phyloP scores from a whole-genome alignment of 2,329 filamentous ascomycete species.

The Sordariomycetes sp. region DNA sequence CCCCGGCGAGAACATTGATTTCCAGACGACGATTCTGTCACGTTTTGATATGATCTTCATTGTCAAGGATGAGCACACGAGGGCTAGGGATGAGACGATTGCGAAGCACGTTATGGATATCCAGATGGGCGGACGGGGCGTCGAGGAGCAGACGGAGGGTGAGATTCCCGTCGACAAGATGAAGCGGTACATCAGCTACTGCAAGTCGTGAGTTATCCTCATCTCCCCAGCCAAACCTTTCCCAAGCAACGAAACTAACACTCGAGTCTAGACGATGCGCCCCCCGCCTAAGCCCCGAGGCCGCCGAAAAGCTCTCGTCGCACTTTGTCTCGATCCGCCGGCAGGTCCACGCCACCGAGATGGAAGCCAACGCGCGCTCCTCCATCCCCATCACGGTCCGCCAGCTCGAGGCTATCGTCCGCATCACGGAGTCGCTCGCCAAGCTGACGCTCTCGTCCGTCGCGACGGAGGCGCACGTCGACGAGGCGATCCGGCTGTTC shows the following conservation, averaged over 20 bases:
- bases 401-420: constrained; percentile 92
- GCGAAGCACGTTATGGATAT: constrained; percentile 96
- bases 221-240: not conserved
- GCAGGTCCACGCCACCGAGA: constrained; percentile 83
- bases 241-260: not conserved
- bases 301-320: constrained; percentile 88
- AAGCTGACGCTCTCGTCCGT: constrained; percentile 79
- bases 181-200: constrained; percentile 94
- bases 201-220: constrained; percentile 63
- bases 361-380: constrained; percentile 79
- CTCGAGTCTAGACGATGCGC: constrained; percentile 58
- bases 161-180: constrained; percentile 94
- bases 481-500: constrained; percentile 95
- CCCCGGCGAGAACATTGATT: constrained; percentile 97
- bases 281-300: constrained; percentile 77
- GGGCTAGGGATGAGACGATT: constrained; percentile 80
- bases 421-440: constrained; percentile 90
- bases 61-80: constrained; percentile 86
- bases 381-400: constrained; percentile 96
- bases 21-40: constrained; percentile 94
- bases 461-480: constrained; percentile 82
- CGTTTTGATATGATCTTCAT: constrained; percentile 99
- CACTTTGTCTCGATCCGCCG: constrained; percentile 95
- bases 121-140: constrained; percentile 79
- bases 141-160: constrained; percentile 71